phyloP scores from a whole-genome alignment of 192 early-diverging fungal genomes.

The Podila epigama region DNA sequence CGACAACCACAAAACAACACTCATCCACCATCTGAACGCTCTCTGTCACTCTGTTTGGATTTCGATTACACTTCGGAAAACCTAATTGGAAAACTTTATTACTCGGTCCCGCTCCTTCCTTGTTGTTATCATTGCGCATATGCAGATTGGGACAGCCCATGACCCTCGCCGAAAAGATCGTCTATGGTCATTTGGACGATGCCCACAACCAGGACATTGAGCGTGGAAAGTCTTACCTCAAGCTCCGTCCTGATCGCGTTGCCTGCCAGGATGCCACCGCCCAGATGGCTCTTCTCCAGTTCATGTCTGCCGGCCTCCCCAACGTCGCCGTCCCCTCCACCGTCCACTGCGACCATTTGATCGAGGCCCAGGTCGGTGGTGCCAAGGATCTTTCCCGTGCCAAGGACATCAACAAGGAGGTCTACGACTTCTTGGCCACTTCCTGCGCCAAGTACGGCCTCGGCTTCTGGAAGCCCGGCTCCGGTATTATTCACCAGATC shows the following conservation, averaged over 20 bases:
- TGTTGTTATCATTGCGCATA: not conserved
- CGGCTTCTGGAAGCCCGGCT: conserved; percentile 95
- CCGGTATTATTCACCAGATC: conserved; percentile 96
- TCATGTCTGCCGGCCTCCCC: conserved; percentile 87
- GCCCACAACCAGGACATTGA: conserved; percentile 93
- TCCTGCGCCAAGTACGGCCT: conserved; percentile 92
- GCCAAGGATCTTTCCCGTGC: conserved; percentile 84
- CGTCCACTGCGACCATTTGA: conserved; percentile 98
- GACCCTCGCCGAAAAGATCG: conserved; percentile 97
- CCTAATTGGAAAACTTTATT: not conserved
- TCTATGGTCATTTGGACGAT: conserved; percentile 98
- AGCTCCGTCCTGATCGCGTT: conserved; percentile 97
- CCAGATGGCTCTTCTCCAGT: conserved; percentile 94
- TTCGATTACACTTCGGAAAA: not conserved
- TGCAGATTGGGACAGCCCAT: conserved; percentile 88
- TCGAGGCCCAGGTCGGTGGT: conserved; percentile 89
- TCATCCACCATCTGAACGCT: too few species aligned
- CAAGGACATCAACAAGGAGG: conserved; percentile 90
- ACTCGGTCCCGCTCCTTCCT: too few species aligned
- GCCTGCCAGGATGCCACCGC: conserved; percentile 99
- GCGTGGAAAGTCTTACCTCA: conserved; percentile 92
- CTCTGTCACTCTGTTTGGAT: too few species aligned
- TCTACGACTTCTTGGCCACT: conserved; percentile 90
- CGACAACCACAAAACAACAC: too few species aligned
- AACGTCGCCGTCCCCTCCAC: conserved; percentile 88